Base-by-base conservation (phyloP, 257 asterid genomes). In the Nicotiana sylvestris region DNA sequence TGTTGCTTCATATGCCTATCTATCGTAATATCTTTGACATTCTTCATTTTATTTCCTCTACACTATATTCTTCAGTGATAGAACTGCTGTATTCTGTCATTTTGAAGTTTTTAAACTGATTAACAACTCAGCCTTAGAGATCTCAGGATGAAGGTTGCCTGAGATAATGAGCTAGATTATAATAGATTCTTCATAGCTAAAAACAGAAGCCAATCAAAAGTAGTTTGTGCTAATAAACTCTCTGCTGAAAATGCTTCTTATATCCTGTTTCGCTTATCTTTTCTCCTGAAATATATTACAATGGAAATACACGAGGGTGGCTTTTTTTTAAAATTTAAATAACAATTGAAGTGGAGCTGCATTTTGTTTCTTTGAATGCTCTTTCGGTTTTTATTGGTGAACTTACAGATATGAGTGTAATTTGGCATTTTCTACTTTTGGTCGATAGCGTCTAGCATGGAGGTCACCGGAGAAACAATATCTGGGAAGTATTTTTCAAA, bases 401-500 rank as follows among this genome's bases (percentile, higher is more conserved):
- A 25, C 37, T 25, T 72, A 72, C 25, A 8, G 18, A 72, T 72
- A 72, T 43, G 15, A 51, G 25, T 57, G 25, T 60, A 21, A 58
- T 65, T 66, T 66, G 46, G 56, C 53, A 46, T 62, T 77, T 61
- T 53, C 81, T 56, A 65, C 43, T 85, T 56, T 69, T 7, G 74
- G 8, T 74, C 12, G 27, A 70, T 87, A 96, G 99, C 88, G 84
- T 72, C 87, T 80, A 83, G 90, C 88, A 80, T 81, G 89, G 86
- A 72, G 83, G 89, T 85, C 68, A 88, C 90, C 83, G 86, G 77
- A 77, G 95, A 84, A 78, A 86, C 93, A 29, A 86, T 95, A 56
- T 84, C 97, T 35, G 98, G 96, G 74, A 90, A 64, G 86, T 37
- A 74, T 86, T 89, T 87, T 55, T 85, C 84, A 81, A 85, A 85